phyloP scores from a whole-genome alignment of 2,329 filamentous ascomycete species.

The Arthrobotrys sphaeroides region DNA sequence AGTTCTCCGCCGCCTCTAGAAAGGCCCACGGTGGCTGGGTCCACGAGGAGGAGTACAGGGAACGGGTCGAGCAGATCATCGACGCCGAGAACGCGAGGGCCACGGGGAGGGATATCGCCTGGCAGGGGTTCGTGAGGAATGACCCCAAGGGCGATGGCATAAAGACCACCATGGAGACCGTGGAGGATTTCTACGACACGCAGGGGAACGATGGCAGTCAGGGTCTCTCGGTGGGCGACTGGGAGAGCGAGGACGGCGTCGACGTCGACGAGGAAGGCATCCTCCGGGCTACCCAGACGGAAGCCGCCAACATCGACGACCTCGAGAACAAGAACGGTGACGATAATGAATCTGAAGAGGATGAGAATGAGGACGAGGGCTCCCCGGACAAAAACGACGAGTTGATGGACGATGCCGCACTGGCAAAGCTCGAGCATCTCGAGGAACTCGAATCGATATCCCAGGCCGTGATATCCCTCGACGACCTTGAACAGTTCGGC shows the following conservation, averaged over 20 bases:
- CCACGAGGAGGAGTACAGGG: slow-evolving; percentile 83
- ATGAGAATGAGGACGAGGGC: slow-evolving; percentile 59
- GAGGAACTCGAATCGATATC: slow-evolving; percentile 20
- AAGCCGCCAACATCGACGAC: slow-evolving; percentile 62
- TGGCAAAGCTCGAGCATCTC: slow-evolving; percentile 15
- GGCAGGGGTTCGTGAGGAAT: slow-evolving; percentile 73
- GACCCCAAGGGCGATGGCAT: slow-evolving; percentile 68
- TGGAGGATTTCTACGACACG: slow-evolving; percentile 79
- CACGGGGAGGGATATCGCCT: slow-evolving; percentile 65
- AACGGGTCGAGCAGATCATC: slow-evolving; percentile 72
- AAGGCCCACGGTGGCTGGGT: slow-evolving; percentile 85
- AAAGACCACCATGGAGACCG: slow-evolving; percentile 81
- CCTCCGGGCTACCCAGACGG: slow-evolving; percentile 26
- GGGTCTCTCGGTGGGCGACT: slow-evolving; percentile 4
- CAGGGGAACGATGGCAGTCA: background rate
- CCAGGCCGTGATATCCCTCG: slow-evolving; percentile 22
- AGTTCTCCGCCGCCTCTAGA: slow-evolving; percentile 85
- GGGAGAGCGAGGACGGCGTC: slow-evolving; percentile 59
- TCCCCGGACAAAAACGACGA: slow-evolving; percentile 62
- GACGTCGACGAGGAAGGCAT: slow-evolving; percentile 71
- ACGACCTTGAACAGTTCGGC: slow-evolving; percentile 45
- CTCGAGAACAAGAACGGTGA: slow-evolving; percentile 68
- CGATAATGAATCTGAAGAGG: slow-evolving; percentile 59
- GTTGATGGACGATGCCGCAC: slow-evolving; percentile 55
- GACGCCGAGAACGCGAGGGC: slow-evolving; percentile 69